A percentile compares a stretch with the other conserved stretches of the same genome.
Evolutionary conservation across 768 basidiomycete genomes (phyloP).

Genomic region (Mycena galopus): DNA sequence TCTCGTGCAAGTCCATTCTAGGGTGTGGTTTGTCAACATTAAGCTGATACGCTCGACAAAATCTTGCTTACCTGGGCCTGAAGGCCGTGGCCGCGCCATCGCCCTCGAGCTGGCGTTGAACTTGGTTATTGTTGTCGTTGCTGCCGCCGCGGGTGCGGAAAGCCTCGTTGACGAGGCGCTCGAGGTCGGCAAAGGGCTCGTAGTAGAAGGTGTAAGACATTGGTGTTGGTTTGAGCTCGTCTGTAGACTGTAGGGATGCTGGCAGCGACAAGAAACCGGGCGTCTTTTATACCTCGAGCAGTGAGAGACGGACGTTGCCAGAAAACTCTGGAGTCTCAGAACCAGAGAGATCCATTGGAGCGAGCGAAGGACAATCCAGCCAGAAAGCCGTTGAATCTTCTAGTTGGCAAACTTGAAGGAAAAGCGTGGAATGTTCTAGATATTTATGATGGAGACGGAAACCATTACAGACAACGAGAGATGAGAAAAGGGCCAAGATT

Average conservation of each 20-base stretch:
- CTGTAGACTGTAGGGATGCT: not conserved
- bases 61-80: conserved; percentile 48
- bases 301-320: not conserved
- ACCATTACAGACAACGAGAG: no score
- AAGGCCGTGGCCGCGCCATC: conserved; percentile 38
- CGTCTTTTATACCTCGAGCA: conserved; percentile 17
- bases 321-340: conserved; percentile 9
- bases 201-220: conserved; percentile 41
- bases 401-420: not conserved
- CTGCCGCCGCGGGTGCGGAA: conserved; percentile 34
- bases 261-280: not conserved
- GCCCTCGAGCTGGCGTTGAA: conserved; percentile 15
- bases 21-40: no score
- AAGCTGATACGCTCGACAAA: no score
- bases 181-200: conserved; percentile 57
- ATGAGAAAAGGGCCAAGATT: no score
- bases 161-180: conserved; percentile 55
- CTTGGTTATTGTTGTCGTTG: not conserved
- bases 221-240: not conserved
- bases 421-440: conserved; percentile 9
- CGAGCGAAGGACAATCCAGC: not conserved
- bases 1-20: conserved; percentile 71
- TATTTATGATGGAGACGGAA: not conserved
- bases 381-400: not conserved
- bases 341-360: not conserved